Evolutionary conservation across 2,329 filamentous ascomycete genomes (phyloP).

Genomic region (Paecilomyces sp.): DNA sequence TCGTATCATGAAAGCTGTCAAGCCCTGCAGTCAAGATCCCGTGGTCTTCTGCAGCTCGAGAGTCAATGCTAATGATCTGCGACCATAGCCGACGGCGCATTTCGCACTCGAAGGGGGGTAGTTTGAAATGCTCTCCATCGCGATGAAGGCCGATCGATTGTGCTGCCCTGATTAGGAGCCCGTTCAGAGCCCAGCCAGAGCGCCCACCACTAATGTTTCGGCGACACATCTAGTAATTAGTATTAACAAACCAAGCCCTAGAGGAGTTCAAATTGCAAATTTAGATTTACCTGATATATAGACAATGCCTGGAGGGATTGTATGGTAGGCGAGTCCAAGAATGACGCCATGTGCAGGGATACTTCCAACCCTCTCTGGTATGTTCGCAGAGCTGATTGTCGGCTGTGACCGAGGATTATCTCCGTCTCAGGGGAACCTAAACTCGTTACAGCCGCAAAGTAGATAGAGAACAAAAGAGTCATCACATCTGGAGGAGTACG

Average conservation of each 20-base stretch:
- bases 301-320: conserved; percentile 13
- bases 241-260: conserved; percentile 13
- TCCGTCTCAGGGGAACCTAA: conserved; percentile 4
- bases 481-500: conserved; percentile 1
- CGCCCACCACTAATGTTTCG: conserved; percentile 2
- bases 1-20: conserved; percentile 44
- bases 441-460: conserved; percentile 10
- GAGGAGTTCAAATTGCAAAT: neutral
- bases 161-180: conserved; percentile 42
- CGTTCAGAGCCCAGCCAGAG: conserved; percentile 41
- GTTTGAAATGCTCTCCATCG: conserved; percentile 41
- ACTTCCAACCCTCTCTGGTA: conserved; percentile 21
- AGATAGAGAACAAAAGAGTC: conserved; percentile 11
- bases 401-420: conserved; percentile 6
- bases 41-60: conserved; percentile 49
- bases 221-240: conserved; percentile 21
- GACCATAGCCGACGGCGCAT: conserved; percentile 49
- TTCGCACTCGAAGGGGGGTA: conserved; percentile 45
- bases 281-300: neutral
- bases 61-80: conserved; percentile 48
- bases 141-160: conserved; percentile 45
- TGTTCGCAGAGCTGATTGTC: conserved; percentile 2
- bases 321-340: conserved; percentile 30
- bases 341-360: conserved; percentile 26
- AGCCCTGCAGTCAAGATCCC: conserved; percentile 45